Percentiles rank a stretch among this genome's conserved stretches.
phyloP scores from a whole-genome alignment of 495 filamentous ascomycete genomes.

The Talaromyces stipitatus region DNA sequence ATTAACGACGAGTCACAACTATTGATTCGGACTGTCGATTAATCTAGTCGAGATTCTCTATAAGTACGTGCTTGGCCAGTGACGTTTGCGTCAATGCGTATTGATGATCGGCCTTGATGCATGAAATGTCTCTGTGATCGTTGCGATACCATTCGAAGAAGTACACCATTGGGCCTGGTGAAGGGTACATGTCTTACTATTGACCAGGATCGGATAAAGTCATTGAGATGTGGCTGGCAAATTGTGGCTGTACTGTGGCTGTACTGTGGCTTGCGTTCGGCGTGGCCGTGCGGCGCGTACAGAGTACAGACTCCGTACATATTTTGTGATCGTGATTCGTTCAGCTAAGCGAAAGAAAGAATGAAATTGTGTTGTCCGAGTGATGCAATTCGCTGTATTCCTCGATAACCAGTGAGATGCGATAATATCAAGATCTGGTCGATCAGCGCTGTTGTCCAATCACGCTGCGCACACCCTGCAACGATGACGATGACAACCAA shows the following conservation, averaged over 20 bases:
- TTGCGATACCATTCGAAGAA: too few relatives aligned
- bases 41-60: too few relatives aligned
- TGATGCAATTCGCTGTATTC: neutral
- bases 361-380: neutral
- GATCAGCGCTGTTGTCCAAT: neutral
- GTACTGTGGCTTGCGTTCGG: neutral
- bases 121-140: too few relatives aligned
- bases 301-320: neutral
- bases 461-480: too few relatives aligned
- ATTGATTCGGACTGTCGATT: neutral
- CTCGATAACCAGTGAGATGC: neutral
- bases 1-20: neutral
- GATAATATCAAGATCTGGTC: neutral
- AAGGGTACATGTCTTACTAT: too few relatives aligned
- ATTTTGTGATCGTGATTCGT: too few relatives aligned
- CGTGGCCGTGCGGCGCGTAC: neutral
- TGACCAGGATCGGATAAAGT: too few relatives aligned
- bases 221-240: neutral
- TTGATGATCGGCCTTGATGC: too few relatives aligned
- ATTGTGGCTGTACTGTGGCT: too few relatives aligned
- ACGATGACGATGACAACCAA: too few relatives aligned
- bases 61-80: too few relatives aligned
- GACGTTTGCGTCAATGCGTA: neutral
- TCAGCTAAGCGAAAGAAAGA: neutral
- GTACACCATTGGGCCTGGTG: too few relatives aligned